phyloP scores from a whole-genome alignment of 441 rosid genomes.

The Pelargonium fulgidum region DNA sequence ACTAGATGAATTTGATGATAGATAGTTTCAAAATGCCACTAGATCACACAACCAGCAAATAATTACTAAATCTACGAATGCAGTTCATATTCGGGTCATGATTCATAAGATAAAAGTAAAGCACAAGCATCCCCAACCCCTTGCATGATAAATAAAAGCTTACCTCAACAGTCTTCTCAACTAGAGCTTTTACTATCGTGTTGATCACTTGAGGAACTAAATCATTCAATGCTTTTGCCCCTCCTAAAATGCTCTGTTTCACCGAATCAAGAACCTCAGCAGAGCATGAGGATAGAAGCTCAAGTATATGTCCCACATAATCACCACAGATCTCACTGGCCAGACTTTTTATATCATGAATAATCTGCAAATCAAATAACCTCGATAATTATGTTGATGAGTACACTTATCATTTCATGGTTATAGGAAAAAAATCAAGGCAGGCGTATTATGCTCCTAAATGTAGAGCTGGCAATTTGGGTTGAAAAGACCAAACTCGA shows the following conservation, averaged over 20 bases:
- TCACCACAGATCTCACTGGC: slow-evolving; percentile 58
- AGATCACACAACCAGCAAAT: slow-evolving; percentile 9
- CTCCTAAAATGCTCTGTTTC: slow-evolving; percentile 67
- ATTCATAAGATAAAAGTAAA: slow-evolving; percentile 11
- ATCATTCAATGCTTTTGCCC: slow-evolving; percentile 53
- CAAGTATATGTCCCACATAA: slow-evolving; percentile 53
- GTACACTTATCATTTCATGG: no score
- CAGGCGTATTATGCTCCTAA: no score
- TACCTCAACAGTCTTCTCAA: slow-evolving; percentile 91
- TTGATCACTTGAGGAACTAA: slow-evolving; percentile 47
- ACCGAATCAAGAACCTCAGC: slow-evolving; percentile 55
- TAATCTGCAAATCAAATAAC: slow-evolving; percentile 57
- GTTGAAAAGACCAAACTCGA: no score
- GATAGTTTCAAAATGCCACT: slow-evolving; percentile 11
- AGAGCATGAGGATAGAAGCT: slow-evolving; percentile 65
- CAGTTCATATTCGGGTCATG: no score
- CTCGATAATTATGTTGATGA: slow-evolving; percentile 24
- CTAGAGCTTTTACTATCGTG: slow-evolving; percentile 55
- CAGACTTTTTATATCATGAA: slow-evolving; percentile 68
- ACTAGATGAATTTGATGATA: slow-evolving; percentile 12
- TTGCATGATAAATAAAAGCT: slow-evolving; percentile 17
- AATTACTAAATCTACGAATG: not conserved
- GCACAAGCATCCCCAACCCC: slow-evolving; percentile 7
- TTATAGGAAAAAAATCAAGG: not conserved
- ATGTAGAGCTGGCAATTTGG: no score